Base-by-base conservation (phyloP, 805 yeast species). In the Myxozyma sirexii region DNA sequence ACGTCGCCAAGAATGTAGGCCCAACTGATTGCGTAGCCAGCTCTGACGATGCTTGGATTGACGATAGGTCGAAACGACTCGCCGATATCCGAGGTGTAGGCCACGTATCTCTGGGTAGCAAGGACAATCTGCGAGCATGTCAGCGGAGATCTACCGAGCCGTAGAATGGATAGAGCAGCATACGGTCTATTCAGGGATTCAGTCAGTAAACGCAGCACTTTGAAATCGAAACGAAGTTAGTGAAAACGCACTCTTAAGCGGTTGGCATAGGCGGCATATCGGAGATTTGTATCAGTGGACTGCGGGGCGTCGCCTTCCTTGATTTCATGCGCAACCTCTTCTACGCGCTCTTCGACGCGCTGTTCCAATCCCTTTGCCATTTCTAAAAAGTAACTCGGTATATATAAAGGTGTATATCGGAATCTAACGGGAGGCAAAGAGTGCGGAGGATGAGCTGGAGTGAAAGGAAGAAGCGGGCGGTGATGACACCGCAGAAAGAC, bases 61-160 rank as follows among this genome's bases (percentile, higher is more conserved):
- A 89, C 92, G 10, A 88, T 86, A 0, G 94, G 94, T 54, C 96
- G 79, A 75, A 88, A 89, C 10, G 92, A 86, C 70, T 88, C 96
- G 33, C 96, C 96, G 67, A 88, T 84, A 71, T 88, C 96, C 0
- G 92, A 86, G 1, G 96, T 88, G 73, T 89, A 88, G 0, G 96
- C 96, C 26, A 88, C 89, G 69, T 88, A 89, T 68, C 96, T 76
- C 70, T 87, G 93, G 15, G 92, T 82, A 4, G 94, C 90, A 52
- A 79, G 67, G 49, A 87, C 76, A 60, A 88, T 87, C 71, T 72
- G 33, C 27, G n/a, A 51, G 15, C 26, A 10, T 17, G 47, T 31
- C 47, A 57, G 53, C 49, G 17, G 23, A n/a, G 15, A n/a, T n/a
- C n/a, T n/a, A n/a, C n/a, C n/a, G n/a, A n/a, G n/a, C n/a, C n/a